Evolutionary conservation across 495 filamentous ascomycete genomes (phyloP).

Genomic region (Penicillium arizonense): DNA sequence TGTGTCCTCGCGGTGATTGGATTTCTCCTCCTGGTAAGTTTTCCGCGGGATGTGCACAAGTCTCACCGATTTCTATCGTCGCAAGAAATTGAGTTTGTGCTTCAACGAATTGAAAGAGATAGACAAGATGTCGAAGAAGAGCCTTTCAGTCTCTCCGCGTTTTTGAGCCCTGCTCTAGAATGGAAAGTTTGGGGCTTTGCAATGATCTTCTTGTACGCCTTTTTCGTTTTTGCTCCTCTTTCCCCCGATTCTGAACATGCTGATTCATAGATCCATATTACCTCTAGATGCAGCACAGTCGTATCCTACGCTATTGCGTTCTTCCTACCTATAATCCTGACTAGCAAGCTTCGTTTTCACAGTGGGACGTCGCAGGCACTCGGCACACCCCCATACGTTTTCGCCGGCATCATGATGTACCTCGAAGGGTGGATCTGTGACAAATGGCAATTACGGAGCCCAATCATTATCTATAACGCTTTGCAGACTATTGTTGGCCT

Average conservation of each 20-base stretch:
- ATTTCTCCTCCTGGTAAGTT: conserved; percentile 80
- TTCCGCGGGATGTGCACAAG: conserved; percentile 63
- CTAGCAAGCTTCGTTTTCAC: conserved; percentile 35
- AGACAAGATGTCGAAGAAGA: conserved; percentile 64
- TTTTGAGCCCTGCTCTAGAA: conserved; percentile 55
- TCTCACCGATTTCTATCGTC: conserved; percentile 63
- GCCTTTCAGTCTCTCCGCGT: conserved; percentile 38
- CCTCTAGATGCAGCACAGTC: too few species aligned
- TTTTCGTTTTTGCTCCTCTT: conserved; percentile 2
- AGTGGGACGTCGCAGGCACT: conserved; percentile 52
- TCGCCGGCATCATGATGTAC: conserved; percentile 54
- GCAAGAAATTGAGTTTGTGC: conserved; percentile 55
- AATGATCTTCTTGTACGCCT: conserved; percentile 69
- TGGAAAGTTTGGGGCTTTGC: conserved; percentile 73
- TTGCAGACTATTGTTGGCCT: conserved; percentile 40
- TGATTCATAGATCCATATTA: too few species aligned
- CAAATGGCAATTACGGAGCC: conserved; percentile 49
- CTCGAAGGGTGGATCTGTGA: conserved; percentile 46
- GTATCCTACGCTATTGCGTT: conserved; percentile 55
- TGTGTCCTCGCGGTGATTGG: conserved; percentile 64
- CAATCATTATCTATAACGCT: conserved; percentile 51
- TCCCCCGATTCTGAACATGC: too few species aligned
- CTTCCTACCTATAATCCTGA: conserved; percentile 60
- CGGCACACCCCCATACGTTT: conserved; percentile 55
- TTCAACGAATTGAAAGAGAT: conserved; percentile 58